Conservation (phyloP, 2,329 filamentous ascomycete species). For the Bipolaris oryzae region DNA sequence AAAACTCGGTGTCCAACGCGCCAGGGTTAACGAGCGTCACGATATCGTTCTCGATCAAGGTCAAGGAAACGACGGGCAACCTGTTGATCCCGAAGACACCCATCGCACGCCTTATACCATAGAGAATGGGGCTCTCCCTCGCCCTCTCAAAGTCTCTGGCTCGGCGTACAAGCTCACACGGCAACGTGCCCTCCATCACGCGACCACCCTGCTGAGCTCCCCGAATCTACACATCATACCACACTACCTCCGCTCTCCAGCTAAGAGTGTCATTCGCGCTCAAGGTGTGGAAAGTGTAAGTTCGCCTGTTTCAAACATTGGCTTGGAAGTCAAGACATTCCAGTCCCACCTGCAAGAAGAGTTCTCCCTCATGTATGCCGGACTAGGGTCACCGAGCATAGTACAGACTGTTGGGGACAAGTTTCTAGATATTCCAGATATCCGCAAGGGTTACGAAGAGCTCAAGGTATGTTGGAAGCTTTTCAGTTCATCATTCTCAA, state of each 20-base stretch:
- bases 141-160: constrained; percentile 78
- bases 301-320: constrained; percentile 81
- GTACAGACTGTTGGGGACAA: constrained; percentile 60
- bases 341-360: constrained; percentile 56
- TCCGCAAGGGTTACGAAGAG: constrained; percentile 68
- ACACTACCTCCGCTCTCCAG: constrained; percentile 76
- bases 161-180: constrained; percentile 94
- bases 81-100: constrained; percentile 47
- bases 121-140: constrained; percentile 35
- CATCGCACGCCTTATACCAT: constrained; percentile 54
- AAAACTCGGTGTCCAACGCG: constrained; percentile 61
- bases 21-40: constrained; percentile 85
- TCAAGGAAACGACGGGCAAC: constrained; percentile 44
- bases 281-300: constrained; percentile 91
- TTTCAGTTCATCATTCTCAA: neutral
- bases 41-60: constrained; percentile 81
- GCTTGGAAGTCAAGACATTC: constrained; percentile 58
- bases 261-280: constrained; percentile 74
- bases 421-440: constrained; percentile 57
- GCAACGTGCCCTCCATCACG: constrained; percentile 84
- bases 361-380: constrained; percentile 71
- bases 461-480: constrained; percentile 58
- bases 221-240: constrained; percentile 74
- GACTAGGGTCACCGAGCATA: constrained; percentile 45
- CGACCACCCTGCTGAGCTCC: constrained; percentile 82